Evolutionary conservation across 768 basidiomycete species (phyloP).

Genomic region (Dacryopinax primogenitus): DNA sequence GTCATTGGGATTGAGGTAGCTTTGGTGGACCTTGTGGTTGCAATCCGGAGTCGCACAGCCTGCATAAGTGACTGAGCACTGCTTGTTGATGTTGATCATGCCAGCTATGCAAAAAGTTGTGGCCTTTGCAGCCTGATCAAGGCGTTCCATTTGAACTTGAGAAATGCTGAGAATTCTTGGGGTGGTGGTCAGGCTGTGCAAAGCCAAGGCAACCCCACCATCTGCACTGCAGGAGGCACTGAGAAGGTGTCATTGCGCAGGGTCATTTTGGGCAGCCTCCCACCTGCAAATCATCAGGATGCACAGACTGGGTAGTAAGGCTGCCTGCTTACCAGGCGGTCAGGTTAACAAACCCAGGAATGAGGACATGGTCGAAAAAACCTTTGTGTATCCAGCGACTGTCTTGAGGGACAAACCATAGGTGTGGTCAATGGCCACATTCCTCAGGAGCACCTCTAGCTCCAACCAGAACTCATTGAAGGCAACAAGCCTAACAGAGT

Average conservation of each 20-base stretch:
- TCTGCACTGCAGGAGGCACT: background rate
- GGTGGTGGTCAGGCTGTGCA: background rate
- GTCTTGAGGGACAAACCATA: background rate
- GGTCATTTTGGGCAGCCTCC: background rate
- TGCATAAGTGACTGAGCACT: too few relatives aligned
- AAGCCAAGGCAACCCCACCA: background rate
- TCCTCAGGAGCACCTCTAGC: background rate
- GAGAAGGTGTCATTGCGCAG: background rate
- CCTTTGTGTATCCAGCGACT: background rate
- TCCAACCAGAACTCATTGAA: background rate
- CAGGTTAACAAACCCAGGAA: background rate
- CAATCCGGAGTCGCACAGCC: background rate
- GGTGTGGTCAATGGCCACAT: background rate
- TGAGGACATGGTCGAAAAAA: background rate
- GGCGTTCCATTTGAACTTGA: background rate
- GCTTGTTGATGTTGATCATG: too few relatives aligned
- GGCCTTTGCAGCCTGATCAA: too few relatives aligned
- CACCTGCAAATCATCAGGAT: background rate
- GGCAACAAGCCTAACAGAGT: background rate
- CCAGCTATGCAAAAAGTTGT: too few relatives aligned
- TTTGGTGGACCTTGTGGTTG: background rate
- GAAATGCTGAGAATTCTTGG: background rate
- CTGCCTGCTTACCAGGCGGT: background rate
- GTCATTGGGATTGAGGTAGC: background rate
- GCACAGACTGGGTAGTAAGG: background rate